A percentile compares a stretch with the other conserved stretches of the same genome.
Evolutionary conservation across 768 basidiomycete species (phyloP).

Genomic region (Auricularia sp.): DNA sequence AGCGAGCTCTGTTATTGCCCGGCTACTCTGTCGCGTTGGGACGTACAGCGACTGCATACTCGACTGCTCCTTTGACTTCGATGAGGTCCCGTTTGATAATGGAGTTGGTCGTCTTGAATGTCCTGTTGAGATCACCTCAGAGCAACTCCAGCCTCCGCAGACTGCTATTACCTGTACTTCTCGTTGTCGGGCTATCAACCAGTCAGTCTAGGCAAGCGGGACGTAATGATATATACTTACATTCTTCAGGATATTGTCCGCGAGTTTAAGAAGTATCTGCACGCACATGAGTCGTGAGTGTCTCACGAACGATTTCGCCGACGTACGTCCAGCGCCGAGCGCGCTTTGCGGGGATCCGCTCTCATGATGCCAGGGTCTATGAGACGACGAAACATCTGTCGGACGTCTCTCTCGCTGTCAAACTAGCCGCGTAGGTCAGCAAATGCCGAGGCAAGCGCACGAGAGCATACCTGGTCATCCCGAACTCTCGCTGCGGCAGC

Average conservation of each 20-base stretch:
- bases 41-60: slow-evolving; percentile 71
- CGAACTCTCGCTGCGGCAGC: neutral
- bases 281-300: slow-evolving; percentile 36
- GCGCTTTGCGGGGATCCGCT: slow-evolving; percentile 33
- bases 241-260: slow-evolving; percentile 10
- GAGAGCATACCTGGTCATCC: neutral
- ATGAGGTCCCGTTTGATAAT: slow-evolving; percentile 57
- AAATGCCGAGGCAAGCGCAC: neutral
- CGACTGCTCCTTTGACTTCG: slow-evolving; percentile 60
- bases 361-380: slow-evolving; percentile 72
- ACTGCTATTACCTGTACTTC: slow-evolving; percentile 39
- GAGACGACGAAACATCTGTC: slow-evolving; percentile 62
- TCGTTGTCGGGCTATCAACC: neutral
- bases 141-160: slow-evolving; percentile 57
- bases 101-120: slow-evolving; percentile 67
- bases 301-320: slow-evolving; percentile 44
- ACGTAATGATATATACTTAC: neutral
- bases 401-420: slow-evolving; percentile 48
- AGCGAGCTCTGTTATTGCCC: neutral
- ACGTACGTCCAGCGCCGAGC: slow-evolving; percentile 12
- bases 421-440: slow-evolving; percentile 5
- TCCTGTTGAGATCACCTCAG: slow-evolving; percentile 52
- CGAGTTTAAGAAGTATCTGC: slow-evolving; percentile 7
- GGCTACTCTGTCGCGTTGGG: neutral
- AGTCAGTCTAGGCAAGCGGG: slow-evolving; percentile 8